Evolutionary conservation across 768 basidiomycete species (phyloP).

Genomic region (Suillus placidus): DNA sequence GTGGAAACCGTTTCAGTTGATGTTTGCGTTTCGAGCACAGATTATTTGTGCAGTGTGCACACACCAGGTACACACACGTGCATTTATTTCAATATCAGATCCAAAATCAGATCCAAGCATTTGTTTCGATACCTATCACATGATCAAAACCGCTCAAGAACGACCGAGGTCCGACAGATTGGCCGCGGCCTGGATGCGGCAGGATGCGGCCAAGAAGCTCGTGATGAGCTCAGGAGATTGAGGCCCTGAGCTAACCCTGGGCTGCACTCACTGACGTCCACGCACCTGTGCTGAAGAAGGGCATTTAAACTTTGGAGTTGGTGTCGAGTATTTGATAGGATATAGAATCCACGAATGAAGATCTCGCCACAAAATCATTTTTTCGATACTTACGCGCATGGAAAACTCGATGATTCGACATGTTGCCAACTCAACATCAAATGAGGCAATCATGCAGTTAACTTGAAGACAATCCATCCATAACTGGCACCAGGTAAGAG

Average conservation of each 20-base stretch:
- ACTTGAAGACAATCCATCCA: not conserved
- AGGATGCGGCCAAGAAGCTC: not conserved
- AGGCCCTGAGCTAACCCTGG: not conserved
- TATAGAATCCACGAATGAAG: no score
- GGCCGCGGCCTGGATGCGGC: not conserved
- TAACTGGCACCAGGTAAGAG: not conserved
- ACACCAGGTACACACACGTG: not conserved
- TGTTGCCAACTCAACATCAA: not conserved
- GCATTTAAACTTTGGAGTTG: not conserved
- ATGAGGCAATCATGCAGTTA: not conserved
- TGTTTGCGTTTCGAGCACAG: not conserved
- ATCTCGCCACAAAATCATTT: not conserved
- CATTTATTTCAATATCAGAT: not conserved
- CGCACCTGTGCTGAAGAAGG: not conserved
- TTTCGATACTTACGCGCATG: not conserved
- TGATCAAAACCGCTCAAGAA: no score
- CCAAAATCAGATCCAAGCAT: not conserved
- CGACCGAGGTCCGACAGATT: not conserved
- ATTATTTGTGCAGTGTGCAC: not conserved
- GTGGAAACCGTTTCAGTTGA: not conserved
- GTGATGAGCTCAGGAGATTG: no score
- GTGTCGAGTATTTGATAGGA: no score
- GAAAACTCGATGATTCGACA: not conserved
- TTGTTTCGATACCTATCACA: not conserved
- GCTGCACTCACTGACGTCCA: not conserved